Conservation (phyloP, 2,329 filamentous ascomycete species). For the Aureobasidium sp. region DNA sequence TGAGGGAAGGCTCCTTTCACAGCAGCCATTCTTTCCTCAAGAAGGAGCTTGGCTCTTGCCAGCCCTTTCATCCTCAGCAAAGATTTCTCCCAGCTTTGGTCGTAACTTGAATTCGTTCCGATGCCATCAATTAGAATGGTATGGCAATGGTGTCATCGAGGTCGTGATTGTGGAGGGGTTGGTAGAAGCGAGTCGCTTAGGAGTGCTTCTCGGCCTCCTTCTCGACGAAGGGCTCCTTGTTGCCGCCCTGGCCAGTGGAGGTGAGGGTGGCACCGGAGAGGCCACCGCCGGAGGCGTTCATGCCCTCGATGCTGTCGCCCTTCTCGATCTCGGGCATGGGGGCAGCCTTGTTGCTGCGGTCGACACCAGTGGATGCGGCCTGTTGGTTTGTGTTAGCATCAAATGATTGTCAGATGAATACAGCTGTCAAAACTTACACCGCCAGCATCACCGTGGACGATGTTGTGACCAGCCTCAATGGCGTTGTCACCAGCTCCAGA, state of each 20-base stretch:
- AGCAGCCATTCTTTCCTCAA: not conserved
- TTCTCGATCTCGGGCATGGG: slow-evolving; percentile 34
- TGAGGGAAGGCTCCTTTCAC: not conserved
- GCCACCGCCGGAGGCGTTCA: slow-evolving; percentile 32
- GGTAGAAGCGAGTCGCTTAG: not conserved
- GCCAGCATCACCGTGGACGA: slow-evolving; percentile 32
- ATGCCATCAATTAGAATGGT: not conserved
- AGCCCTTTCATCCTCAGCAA: not conserved
- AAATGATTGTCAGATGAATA: not conserved
- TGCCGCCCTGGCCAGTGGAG: slow-evolving; percentile 61
- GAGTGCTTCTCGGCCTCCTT: slow-evolving; percentile 61
- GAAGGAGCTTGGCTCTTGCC: not conserved
- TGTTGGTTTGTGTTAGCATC: not conserved
- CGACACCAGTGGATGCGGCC: slow-evolving; percentile 24
- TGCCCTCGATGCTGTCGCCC: slow-evolving; percentile 31
- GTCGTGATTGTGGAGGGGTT: not conserved
- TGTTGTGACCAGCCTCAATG: slow-evolving; percentile 31
- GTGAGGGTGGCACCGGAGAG: slow-evolving; percentile 64
- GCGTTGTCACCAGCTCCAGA: slow-evolving; percentile 36
- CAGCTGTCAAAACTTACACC: slow-evolving; percentile 25
- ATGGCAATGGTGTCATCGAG: not conserved
- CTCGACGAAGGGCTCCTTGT: slow-evolving; percentile 74
- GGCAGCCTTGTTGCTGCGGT: slow-evolving; percentile 35
- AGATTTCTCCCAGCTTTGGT: not conserved
- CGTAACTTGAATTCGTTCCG: not conserved